phyloP scores from a whole-genome alignment of 2,329 filamentous ascomycete genomes.

The Colletotrichum lentis region DNA sequence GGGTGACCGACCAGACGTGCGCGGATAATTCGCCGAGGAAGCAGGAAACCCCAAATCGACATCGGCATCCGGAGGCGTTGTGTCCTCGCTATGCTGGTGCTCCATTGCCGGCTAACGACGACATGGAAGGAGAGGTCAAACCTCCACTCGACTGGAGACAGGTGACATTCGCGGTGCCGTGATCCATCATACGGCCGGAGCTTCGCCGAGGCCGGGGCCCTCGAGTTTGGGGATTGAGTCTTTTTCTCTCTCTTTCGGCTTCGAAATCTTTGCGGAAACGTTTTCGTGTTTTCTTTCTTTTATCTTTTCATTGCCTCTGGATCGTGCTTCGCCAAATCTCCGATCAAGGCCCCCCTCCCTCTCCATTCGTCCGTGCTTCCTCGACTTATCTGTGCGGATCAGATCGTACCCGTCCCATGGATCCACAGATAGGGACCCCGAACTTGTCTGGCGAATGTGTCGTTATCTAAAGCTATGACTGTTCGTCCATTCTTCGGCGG shows the following conservation, averaged over 20 bases:
- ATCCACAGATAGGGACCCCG: conserved; percentile 36
- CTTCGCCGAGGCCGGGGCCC: conserved; percentile 27
- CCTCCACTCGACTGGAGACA: conserved; percentile 31
- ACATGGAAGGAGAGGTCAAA: background rate
- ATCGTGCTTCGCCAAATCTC: conserved; percentile 26
- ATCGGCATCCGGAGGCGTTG: background rate
- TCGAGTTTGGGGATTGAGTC: background rate
- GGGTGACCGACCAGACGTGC: conserved; percentile 2
- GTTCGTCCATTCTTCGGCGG: background rate
- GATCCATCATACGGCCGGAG: conserved; percentile 34
- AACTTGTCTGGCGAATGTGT: background rate
- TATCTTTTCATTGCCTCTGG: conserved; percentile 24
- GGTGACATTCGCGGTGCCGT: conserved; percentile 23
- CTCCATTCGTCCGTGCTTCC: conserved; percentile 29
- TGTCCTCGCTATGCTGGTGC: background rate
- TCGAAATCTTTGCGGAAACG: too few species aligned
- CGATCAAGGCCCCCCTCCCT: background rate
- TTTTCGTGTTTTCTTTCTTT: conserved; percentile 1
- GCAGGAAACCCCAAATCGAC: background rate
- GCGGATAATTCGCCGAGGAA: background rate
- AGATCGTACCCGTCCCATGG: conserved; percentile 31
- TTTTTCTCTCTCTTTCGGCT: conserved; percentile 18
- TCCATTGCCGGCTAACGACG: conserved; percentile 8
- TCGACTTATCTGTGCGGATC: conserved; percentile 33
- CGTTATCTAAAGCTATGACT: conserved; percentile 34